Evolutionary conservation across 2,329 filamentous ascomycete genomes (phyloP), one percentile per base, ranked within the genome.

Genomic region (Aureobasidium sp.): DNA sequence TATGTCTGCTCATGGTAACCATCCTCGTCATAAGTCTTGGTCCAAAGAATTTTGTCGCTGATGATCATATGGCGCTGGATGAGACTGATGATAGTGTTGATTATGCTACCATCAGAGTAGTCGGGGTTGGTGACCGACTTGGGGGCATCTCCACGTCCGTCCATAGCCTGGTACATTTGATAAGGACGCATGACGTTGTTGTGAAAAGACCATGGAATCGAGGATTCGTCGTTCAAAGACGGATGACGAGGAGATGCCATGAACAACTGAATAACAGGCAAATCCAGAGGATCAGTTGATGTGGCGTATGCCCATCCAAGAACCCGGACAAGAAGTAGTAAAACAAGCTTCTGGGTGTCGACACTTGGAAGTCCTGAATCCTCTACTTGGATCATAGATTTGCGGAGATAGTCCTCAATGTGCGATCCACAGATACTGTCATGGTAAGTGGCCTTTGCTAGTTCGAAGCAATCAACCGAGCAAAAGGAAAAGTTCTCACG

Each of bases 51-150:
- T 15, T 33, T 29, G 35, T 57, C 33, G 14, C 31, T 24, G 17
- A 50, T 24, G 14, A 14, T 11, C 14, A 56, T 22, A 24, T 57
- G 49, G n/a, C 44, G 49, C 15, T 40, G 24, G 33, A 67, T 54
- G 39, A 66, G 65, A 5, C 47, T 19, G 24, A 61, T 42, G 19
- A 67, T 35, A 3, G 63, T 66, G 35, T 65, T 65, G 31, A 68
- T 58, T 15, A 67, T 50, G 62, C 62, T 64, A 33, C 67, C 67
- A 48, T 68, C 67, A 39, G 61, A 65, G 45, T 54, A 52, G 17
- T 56, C 44, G 24, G 60, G 45, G 60, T 67, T 63, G 15, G 63
- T 15, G n/a, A 44, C 50, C 5, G 50, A 45, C 11, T 56, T 49
- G 5, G 40, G 62, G 11, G 62, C 52, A 15, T 56, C 35, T 19